A percentile compares a stretch with the other conserved stretches of the same genome.
phyloP scores from a whole-genome alignment of 371 early-diverging fungal species.

The Mucor lusitanicus region DNA sequence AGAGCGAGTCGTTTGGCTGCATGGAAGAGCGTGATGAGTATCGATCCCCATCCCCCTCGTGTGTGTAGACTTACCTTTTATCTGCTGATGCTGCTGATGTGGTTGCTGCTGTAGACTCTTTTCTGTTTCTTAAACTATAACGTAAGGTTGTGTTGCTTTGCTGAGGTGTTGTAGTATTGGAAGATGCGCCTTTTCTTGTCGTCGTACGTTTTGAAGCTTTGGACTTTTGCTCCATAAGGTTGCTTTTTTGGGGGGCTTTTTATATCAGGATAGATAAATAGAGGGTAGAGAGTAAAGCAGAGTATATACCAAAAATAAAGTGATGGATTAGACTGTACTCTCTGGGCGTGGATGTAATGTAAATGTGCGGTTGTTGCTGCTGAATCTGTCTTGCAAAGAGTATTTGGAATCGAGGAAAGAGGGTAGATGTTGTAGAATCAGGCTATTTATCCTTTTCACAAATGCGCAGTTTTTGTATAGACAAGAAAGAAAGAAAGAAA shows the following conservation, averaged over 20 bases:
- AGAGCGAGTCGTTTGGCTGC: neutral
- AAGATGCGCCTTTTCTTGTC: constrained; percentile 10
- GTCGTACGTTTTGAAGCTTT: constrained; percentile 19
- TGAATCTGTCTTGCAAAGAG: too few relatives aligned
- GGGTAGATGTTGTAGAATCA: too few relatives aligned
- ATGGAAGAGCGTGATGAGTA: too few relatives aligned
- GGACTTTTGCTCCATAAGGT: constrained; percentile 27
- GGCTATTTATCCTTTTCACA: too few relatives aligned
- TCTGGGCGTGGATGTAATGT: neutral
- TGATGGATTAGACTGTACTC: neutral
- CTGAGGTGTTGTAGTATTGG: neutral
- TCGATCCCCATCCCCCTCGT: too few relatives aligned
- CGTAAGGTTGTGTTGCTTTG: neutral
- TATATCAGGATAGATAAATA: neutral
- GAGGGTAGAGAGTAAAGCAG: neutral
- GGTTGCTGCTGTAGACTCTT: constrained; percentile 8
- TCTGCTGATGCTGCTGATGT: neutral
- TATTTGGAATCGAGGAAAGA: too few relatives aligned
- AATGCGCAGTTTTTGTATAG: too few relatives aligned
- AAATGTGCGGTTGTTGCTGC: too few relatives aligned
- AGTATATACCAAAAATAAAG: neutral
- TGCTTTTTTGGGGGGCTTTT: neutral
- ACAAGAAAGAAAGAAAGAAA: too few relatives aligned
- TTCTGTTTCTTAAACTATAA: constrained; percentile 14
- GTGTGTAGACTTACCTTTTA: neutral